Percentiles rank a stretch among this genome's conserved stretches.
These are phyloP conservation scores for Hypoxylon sp. DNA, from an alignment of 2,329 filamentous ascomycete genomes.

Conservation along the genomic window DNA sequence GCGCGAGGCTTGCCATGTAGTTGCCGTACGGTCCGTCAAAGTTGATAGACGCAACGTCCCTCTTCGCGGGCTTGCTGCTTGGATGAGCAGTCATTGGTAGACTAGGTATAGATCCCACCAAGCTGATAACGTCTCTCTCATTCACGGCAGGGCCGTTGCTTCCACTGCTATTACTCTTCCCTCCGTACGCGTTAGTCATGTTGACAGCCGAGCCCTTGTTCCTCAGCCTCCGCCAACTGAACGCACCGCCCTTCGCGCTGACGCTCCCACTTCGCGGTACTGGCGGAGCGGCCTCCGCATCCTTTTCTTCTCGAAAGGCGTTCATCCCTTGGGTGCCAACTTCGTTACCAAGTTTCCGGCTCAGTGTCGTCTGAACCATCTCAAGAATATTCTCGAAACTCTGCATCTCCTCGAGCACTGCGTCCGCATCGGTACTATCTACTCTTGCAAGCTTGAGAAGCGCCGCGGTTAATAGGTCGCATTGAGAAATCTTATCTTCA, in stretches of 20 bases:
- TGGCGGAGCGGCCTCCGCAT: slow-evolving; percentile 52
- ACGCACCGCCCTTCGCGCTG: slow-evolving; percentile 81
- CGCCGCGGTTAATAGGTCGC: slow-evolving; percentile 90
- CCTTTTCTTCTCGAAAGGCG: slow-evolving; percentile 59
- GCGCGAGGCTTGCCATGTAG: slow-evolving; percentile 92
- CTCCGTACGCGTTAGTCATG: slow-evolving; percentile 65
- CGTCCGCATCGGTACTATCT: slow-evolving; percentile 91
- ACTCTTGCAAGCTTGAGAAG: slow-evolving; percentile 85
- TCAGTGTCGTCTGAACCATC: slow-evolving; percentile 80
- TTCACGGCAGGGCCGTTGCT: slow-evolving; percentile 51
- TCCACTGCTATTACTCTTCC: slow-evolving; percentile 57
- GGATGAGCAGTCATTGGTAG: slow-evolving; percentile 80
- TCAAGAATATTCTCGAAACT: slow-evolving; percentile 87
- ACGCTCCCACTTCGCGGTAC: slow-evolving; percentile 71
- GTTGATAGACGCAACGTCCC: slow-evolving; percentile 75
- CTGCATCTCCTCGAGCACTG: slow-evolving; percentile 94
- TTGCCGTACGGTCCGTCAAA: slow-evolving; percentile 87
- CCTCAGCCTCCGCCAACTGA: slow-evolving; percentile 90
- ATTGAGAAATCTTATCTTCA: slow-evolving; percentile 94
- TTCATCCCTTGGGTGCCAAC: slow-evolving; percentile 80
- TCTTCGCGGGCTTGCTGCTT: slow-evolving; percentile 76
- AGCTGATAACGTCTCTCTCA: slow-evolving; percentile 65
- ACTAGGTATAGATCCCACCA: slow-evolving; percentile 76
- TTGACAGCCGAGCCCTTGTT: slow-evolving; percentile 86
- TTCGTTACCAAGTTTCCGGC: slow-evolving; percentile 91